phyloP scores from a whole-genome alignment of 202 grass and related monocot genomes.

The Panicum hallii region DNA sequence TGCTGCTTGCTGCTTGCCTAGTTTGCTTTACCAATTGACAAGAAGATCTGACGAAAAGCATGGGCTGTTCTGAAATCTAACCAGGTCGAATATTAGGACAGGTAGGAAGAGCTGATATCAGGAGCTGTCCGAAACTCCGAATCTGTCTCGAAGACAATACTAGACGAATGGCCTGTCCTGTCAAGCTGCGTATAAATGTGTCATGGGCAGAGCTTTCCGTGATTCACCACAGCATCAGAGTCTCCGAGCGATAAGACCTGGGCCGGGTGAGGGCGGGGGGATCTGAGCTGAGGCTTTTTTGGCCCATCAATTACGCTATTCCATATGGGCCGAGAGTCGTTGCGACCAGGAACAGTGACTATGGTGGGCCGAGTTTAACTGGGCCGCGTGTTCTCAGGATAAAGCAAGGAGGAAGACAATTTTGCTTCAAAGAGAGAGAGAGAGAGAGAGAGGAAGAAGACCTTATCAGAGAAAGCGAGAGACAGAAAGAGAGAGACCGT shows the following conservation, averaged over 20 bases:
- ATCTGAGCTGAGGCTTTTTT: background rate
- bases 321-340: background rate
- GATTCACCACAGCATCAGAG: too few species aligned
- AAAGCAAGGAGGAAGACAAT: too few species aligned
- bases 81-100: background rate
- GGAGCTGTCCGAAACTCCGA: background rate
- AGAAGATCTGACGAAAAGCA: background rate
- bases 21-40: background rate
- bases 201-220: too few species aligned
- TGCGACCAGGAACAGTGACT: background rate
- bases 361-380: background rate
- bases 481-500: too few species aligned
- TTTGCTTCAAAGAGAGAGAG: too few species aligned
- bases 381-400: background rate
- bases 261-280: too few species aligned
- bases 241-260: too few species aligned
- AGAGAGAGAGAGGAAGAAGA: too few species aligned
- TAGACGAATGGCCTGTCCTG: too few species aligned
- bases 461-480: too few species aligned
- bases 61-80: background rate
- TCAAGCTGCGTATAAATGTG: too few species aligned
- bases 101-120: background rate
- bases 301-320: background rate
- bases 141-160: background rate
- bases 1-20: background rate